Evolutionary conservation across 495 filamentous ascomycete species (phyloP), one percentile per base, ranked within the genome.

Genomic region (Xylaria cubensis): DNA sequence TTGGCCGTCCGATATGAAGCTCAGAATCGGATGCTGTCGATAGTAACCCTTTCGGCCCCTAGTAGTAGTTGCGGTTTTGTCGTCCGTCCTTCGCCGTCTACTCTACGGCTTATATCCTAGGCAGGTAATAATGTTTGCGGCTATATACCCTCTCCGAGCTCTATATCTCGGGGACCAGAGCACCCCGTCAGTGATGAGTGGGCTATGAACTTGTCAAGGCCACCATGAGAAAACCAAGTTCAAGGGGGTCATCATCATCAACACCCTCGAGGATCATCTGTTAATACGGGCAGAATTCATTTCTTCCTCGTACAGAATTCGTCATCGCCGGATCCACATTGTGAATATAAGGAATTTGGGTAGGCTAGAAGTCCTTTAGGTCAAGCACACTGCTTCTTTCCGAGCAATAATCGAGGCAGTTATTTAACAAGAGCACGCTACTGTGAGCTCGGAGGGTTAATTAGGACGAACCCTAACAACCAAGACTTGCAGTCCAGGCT

Each of bases 121-220:
- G 19, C 61, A 46, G 36, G 50, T 42, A 12, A 32, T 21, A 62
- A 36, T 29, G n/a, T 53, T 12, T 46, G 29, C 46, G 13, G 29
- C 19, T 55, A 55, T 63, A 56, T 64, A 10, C 34, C 24, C 26
- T 51, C 10, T 42, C 39, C 9, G 39, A 46, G 15, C 15, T 12
- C 3, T 9, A 46, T 19, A 15, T n/a, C 24, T 71, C 69, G 69
- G 69, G 32, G 69, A 71, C 59, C 39, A 64, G 51, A 64, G n/a
- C 32, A 55, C 44, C 64, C n/a, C 68, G 41, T 44, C 46, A 64
- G 46, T 36, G 24, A 42, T 12, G 44, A 24, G 68, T 63, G 46
- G 46, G 42, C 55, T 55, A 55, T 10, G 12, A n/a, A 29, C 21
- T 29, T 56, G 21, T 29, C 36, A 56, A 17, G 50, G 21, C 32